Evolutionary conservation across 179 eudicot genomes (phyloP).

Genomic region (Spinacia oleracea): DNA sequence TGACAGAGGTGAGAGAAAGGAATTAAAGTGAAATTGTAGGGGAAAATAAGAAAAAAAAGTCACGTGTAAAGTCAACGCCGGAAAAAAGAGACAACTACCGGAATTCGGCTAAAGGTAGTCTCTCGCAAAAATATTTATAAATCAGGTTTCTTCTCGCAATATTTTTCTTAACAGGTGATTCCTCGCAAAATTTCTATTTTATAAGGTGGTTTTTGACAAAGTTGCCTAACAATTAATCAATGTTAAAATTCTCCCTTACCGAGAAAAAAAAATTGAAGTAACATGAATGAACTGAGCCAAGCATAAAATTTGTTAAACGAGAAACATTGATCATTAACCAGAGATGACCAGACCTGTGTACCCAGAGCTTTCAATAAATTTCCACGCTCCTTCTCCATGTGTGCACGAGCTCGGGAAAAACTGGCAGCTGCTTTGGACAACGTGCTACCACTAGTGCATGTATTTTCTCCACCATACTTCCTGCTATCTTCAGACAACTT

Average conservation of each 20-base stretch:
- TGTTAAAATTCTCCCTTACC: background rate
- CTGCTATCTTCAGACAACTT: conserved; percentile 90
- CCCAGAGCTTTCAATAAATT: conserved; percentile 73
- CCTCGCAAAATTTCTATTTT: too few species aligned
- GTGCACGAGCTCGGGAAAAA: conserved; percentile 71
- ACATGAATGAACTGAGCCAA: background rate
- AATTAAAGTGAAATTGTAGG: too few species aligned
- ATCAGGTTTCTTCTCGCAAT: too few species aligned
- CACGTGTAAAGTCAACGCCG: too few species aligned
- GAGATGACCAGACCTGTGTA: conserved; percentile 66
- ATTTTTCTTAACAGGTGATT: too few species aligned
- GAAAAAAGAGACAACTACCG: too few species aligned
- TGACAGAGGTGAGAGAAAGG: too few species aligned
- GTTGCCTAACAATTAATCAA: background rate
- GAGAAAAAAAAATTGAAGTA: background rate
- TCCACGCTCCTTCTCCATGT: conserved; percentile 85
- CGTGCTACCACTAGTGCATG: conserved; percentile 72
- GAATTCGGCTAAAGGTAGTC: too few species aligned
- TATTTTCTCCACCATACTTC: conserved; percentile 86
- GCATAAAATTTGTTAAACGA: background rate
- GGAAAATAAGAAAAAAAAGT: too few species aligned
- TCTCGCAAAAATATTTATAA: too few species aligned
- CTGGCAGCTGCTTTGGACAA: conserved; percentile 73
- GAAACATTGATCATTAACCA: background rate
- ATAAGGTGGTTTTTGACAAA: too few species aligned